Percentiles rank a stretch among this genome's conserved stretches.
phyloP scores from a whole-genome alignment of 2,329 filamentous ascomycete genomes.

The Colletotrichum sp. region DNA sequence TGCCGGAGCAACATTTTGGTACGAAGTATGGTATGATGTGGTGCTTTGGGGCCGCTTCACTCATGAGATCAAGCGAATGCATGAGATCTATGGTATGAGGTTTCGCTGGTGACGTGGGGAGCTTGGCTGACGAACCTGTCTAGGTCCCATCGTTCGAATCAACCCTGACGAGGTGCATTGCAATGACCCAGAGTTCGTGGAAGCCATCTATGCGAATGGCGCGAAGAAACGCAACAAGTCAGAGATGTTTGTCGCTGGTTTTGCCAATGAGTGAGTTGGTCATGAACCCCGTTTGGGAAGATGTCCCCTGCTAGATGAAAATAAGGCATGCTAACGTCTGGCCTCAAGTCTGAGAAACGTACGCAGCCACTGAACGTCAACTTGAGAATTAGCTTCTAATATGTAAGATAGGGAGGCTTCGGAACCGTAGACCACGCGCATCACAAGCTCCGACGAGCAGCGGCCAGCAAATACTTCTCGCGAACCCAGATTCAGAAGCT shows the following conservation, averaged over 20 bases:
- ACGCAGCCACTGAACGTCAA: neutral
- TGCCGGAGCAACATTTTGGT: constrained; percentile 12
- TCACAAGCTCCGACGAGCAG: constrained; percentile 31
- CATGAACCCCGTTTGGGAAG: neutral
- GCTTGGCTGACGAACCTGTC: neutral
- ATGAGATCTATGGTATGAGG: constrained; percentile 31
- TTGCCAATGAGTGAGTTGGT: neutral
- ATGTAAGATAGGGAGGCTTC: neutral
- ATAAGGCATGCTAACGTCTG: neutral
- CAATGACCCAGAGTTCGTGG: constrained; percentile 35
- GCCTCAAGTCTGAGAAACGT: neutral
- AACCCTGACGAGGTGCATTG: constrained; percentile 44
- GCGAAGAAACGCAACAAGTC: constrained; percentile 8
- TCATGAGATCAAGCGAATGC: constrained; percentile 27
- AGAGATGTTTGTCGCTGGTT: neutral
- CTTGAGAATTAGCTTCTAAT: neutral
- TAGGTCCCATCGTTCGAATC: constrained; percentile 42
- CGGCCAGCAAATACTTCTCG: constrained; percentile 38
- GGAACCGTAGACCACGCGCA: constrained; percentile 40
- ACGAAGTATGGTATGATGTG: constrained; percentile 28
- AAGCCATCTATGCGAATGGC: constrained; percentile 38
- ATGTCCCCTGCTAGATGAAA: neutral
- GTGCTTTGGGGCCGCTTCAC: constrained; percentile 21
- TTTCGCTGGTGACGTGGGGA: neutral
- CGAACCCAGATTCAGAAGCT: constrained; percentile 18